These are phyloP conservation scores for Boletus hoseneyae DNA, from an alignment of 1,284 basidiomycete species.

Conservation along the genomic window DNA sequence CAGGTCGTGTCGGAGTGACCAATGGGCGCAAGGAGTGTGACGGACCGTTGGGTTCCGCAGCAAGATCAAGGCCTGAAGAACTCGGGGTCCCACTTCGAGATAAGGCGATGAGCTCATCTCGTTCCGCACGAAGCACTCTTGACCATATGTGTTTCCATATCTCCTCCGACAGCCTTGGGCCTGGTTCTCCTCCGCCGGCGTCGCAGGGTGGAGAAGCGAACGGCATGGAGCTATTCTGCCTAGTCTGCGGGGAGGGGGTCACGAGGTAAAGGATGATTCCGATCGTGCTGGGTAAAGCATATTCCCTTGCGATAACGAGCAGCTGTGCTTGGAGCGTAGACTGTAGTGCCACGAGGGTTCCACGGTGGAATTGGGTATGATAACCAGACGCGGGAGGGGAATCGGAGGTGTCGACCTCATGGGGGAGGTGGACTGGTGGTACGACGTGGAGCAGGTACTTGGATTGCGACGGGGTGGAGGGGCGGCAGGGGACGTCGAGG, in stretches of 20 bases:
- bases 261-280: slow-evolving; percentile 79
- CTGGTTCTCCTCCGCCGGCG: slow-evolving; percentile 50
- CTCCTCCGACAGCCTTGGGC: slow-evolving; percentile 76
- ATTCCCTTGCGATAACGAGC: slow-evolving; percentile 81
- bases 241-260: slow-evolving; percentile 35
- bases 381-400: slow-evolving; percentile 67
- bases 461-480: slow-evolving; percentile 59
- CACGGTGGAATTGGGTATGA: slow-evolving; percentile 72
- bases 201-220: slow-evolving; percentile 23
- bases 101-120: slow-evolving; percentile 46
- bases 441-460: slow-evolving; percentile 74
- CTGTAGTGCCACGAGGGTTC: slow-evolving; percentile 70
- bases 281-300: slow-evolving; percentile 74
- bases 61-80: slow-evolving; percentile 41
- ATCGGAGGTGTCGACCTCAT: slow-evolving; percentile 46
- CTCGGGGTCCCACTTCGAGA: slow-evolving; percentile 41
- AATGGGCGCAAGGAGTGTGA: slow-evolving; percentile 45
- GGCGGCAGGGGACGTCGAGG: slow-evolving; percentile 47
- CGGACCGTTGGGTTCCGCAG: slow-evolving; percentile 36
- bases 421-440: slow-evolving; percentile 64
- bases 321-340: slow-evolving; percentile 70
- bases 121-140: slow-evolving; percentile 63
- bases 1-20: slow-evolving; percentile 40
- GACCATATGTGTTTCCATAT: slow-evolving; percentile 82
- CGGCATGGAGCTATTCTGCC: slow-evolving; percentile 13